These are phyloP conservation scores for Candida railenensis DNA, from an alignment of 805 yeast genomes.

Conservation along the genomic window DNA sequence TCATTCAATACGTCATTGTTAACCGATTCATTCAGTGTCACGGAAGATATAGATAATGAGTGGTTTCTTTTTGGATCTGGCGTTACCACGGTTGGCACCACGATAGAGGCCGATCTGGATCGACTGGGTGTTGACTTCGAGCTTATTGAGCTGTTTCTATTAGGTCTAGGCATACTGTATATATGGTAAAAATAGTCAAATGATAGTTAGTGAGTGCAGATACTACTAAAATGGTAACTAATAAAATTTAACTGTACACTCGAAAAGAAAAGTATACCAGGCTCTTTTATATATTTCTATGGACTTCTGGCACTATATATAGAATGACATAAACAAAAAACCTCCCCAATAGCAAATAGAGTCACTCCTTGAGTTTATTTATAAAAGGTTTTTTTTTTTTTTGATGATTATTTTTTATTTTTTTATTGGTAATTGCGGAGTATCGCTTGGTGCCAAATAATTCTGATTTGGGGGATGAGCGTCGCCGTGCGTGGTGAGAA, in stretches of 20 bases:
- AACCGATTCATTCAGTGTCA: slow-evolving; percentile 13
- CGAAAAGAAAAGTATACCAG: too few species aligned
- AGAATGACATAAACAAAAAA: too few species aligned
- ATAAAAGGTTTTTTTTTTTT: not conserved
- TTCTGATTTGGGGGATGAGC: not conserved
- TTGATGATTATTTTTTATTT: not conserved
- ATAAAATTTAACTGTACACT: too few species aligned
- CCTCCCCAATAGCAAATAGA: too few species aligned
- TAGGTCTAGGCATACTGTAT: not conserved
- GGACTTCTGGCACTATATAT: too few species aligned
- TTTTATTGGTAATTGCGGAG: not conserved
- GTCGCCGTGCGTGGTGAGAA: not conserved
- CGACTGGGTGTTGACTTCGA: slow-evolving; percentile 4
- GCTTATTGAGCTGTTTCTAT: slow-evolving; percentile 3
- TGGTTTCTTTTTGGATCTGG: slow-evolving; percentile 19
- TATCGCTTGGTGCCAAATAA: not conserved
- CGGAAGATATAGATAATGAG: slow-evolving; percentile 22
- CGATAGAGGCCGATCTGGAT: slow-evolving; percentile 13
- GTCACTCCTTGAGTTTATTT: not conserved
- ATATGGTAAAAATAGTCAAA: not conserved
- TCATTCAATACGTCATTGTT: slow-evolving; percentile 11
- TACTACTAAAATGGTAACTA: too few species aligned
- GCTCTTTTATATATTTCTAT: too few species aligned
- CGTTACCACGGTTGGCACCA: slow-evolving; percentile 5
- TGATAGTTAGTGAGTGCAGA: too few species aligned